phyloP scores from a whole-genome alignment of 2,329 filamentous ascomycete genomes.

The Diaporthe longicolla region DNA sequence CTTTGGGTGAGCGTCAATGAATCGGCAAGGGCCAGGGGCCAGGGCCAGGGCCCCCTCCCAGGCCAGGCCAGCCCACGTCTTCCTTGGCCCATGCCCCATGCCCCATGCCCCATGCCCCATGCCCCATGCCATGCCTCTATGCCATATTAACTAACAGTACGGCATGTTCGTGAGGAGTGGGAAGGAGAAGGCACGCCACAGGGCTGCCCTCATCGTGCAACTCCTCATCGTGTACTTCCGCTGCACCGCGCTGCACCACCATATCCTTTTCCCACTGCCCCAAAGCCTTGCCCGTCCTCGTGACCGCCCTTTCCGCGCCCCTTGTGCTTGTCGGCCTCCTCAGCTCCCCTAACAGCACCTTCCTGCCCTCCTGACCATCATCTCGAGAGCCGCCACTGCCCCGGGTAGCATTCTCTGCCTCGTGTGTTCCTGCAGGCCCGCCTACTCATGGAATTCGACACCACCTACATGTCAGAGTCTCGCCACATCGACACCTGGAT shows the following conservation, averaged over 20 bases:
- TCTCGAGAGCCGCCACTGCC: neutral
- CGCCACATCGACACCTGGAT: slow-evolving; percentile 26
- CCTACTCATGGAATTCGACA: slow-evolving; percentile 8
- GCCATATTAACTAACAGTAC: slow-evolving; percentile 11
- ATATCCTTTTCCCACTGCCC: slow-evolving; percentile 8
- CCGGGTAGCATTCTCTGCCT: neutral
- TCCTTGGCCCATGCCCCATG: slow-evolving; percentile 3
- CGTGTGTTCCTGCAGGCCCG: neutral
- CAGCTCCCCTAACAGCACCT: neutral
- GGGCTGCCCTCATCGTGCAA: slow-evolving; percentile 11
- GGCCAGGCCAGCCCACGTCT: slow-evolving; percentile 6
- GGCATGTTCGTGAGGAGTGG: slow-evolving; percentile 19
- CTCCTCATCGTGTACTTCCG: slow-evolving; percentile 6
- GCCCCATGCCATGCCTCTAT: slow-evolving; percentile 13
- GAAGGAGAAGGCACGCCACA: neutral
- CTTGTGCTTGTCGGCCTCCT: neutral
- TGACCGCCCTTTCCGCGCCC: slow-evolving; percentile 40
- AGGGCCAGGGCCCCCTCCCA: neutral
- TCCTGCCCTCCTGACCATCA: neutral
- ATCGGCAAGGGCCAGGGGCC: slow-evolving; percentile 11
- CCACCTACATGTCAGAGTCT: slow-evolving; percentile 24
- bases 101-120: neutral
- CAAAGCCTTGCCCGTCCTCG: slow-evolving; percentile 30
- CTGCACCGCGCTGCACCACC: slow-evolving; percentile 8
- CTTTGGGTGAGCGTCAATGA: slow-evolving; percentile 21